phyloP scores from a whole-genome alignment of 345 rosid species.

The Eucalyptus leucophloia region DNA sequence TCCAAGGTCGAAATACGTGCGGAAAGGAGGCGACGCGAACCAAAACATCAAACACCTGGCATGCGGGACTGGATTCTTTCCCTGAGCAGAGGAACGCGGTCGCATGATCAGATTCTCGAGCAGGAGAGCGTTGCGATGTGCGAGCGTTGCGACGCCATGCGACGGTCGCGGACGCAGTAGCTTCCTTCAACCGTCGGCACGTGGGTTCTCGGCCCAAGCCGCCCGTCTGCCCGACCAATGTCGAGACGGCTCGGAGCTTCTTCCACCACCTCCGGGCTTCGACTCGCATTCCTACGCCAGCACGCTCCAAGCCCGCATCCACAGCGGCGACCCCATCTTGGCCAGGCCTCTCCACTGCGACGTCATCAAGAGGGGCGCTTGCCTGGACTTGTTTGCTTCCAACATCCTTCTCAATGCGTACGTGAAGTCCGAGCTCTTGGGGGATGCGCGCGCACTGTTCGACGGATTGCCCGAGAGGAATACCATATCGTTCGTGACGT shows the following conservation, averaged over 20 bases:
- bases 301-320: slow-evolving; percentile 55
- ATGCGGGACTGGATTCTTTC: background rate
- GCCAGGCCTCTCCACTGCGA: slow-evolving; percentile 46
- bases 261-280: slow-evolving; percentile 3
- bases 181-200: background rate
- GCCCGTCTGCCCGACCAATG: background rate
- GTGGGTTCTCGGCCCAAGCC: background rate
- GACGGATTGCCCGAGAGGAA: slow-evolving; percentile 65
- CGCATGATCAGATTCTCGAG: background rate
- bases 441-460: slow-evolving; percentile 45
- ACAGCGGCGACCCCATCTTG: slow-evolving; percentile 15
- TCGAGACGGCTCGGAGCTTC: background rate
- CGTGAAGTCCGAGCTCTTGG: slow-evolving; percentile 12
- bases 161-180: background rate
- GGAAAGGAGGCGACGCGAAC: background rate
- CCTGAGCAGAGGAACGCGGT: background rate
- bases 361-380: slow-evolving; percentile 47
- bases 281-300: slow-evolving; percentile 31
- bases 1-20: background rate
- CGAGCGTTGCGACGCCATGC: background rate
- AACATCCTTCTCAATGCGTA: slow-evolving; percentile 54
- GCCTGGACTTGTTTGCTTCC: slow-evolving; percentile 56
- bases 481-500: slow-evolving; percentile 53
- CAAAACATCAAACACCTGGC: background rate
- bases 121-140: background rate